Conservation (phyloP, 805 yeast species). For the Ogataea angusta region DNA sequence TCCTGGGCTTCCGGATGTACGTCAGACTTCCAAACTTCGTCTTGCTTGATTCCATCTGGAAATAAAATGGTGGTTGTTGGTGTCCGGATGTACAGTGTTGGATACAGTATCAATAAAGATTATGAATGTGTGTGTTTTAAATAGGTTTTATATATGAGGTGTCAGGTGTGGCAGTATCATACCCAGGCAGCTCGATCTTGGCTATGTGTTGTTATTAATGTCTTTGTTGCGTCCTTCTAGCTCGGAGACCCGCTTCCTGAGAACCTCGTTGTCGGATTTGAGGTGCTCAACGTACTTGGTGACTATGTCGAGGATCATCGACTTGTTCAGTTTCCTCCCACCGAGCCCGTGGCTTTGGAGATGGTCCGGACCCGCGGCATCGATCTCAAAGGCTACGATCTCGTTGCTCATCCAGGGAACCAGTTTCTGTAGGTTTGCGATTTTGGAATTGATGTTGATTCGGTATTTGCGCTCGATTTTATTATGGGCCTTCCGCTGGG, state of each 20-base stretch:
- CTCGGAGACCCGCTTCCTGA: slow-evolving; percentile 15
- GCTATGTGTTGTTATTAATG: not conserved
- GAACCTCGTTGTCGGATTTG: slow-evolving; percentile 45
- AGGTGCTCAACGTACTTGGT: slow-evolving; percentile 55
- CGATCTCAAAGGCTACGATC: slow-evolving; percentile 61
- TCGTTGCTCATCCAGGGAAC: slow-evolving; percentile 67
- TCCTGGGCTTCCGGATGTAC: slow-evolving; percentile 14
- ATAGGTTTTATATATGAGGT: not conserved
- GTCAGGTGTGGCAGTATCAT: not conserved
- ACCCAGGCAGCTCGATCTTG: not conserved
- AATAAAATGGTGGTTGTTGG: not conserved
- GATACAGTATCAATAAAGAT: not conserved
- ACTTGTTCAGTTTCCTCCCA: slow-evolving; percentile 53
- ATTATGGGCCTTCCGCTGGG: slow-evolving; percentile 69
- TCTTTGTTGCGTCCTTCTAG: slow-evolving; percentile 1
- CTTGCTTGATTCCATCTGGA: slow-evolving; percentile 5
- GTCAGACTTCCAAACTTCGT: slow-evolving; percentile 11
- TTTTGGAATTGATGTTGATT: slow-evolving; percentile 68
- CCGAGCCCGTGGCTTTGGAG: slow-evolving; percentile 6
- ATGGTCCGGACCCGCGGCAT: slow-evolving; percentile 21
- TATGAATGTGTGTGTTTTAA: not conserved
- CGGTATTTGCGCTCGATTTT: slow-evolving; percentile 69
- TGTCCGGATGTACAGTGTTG: slow-evolving; percentile 1
- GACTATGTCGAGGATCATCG: slow-evolving; percentile 67
- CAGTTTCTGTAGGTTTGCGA: slow-evolving; percentile 61